phyloP scores from a whole-genome alignment of 371 early-diverging fungal species.

The Mortierella sp. region DNA sequence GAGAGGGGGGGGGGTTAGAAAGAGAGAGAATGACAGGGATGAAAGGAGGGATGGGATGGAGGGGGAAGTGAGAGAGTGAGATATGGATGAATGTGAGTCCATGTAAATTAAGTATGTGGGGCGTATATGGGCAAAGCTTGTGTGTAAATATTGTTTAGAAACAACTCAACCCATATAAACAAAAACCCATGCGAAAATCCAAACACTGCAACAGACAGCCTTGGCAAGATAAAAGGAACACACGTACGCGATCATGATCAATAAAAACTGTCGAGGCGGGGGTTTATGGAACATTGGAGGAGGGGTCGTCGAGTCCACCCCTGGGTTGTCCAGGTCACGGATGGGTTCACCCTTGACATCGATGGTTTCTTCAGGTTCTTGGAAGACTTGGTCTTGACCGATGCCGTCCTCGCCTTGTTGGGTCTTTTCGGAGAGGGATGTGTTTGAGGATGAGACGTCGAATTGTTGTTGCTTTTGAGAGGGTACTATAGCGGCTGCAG shows the following conservation, averaged over 20 bases:
- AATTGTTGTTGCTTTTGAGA: not conserved
- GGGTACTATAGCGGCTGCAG: too few relatives aligned
- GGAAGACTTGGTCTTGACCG: not conserved
- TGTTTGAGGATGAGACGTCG: not conserved
- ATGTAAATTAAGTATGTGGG: not conserved
- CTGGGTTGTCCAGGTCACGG: not conserved
- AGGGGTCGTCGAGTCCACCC: constrained; percentile 12
- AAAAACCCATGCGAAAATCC: not conserved
- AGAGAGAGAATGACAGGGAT: too few relatives aligned
- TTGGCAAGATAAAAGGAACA: not conserved
- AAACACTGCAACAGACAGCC: not conserved
- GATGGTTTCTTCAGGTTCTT: not conserved
- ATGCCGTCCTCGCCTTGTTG: too few relatives aligned
- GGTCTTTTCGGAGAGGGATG: not conserved
- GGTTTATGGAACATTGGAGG: constrained; percentile 47
- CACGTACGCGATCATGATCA: constrained; percentile 51
- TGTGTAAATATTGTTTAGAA: not conserved
- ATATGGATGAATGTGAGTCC: not conserved
- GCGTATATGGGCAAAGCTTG: not conserved
- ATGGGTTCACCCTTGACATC: constrained; percentile 12
- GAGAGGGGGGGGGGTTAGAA: too few relatives aligned
- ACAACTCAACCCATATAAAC: not conserved
- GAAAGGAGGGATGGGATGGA: not conserved
- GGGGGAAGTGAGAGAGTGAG: not conserved
- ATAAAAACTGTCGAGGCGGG: constrained; percentile 36